phyloP scores from a whole-genome alignment of 306 rosid genomes.

The Acmispon strigosus region DNA sequence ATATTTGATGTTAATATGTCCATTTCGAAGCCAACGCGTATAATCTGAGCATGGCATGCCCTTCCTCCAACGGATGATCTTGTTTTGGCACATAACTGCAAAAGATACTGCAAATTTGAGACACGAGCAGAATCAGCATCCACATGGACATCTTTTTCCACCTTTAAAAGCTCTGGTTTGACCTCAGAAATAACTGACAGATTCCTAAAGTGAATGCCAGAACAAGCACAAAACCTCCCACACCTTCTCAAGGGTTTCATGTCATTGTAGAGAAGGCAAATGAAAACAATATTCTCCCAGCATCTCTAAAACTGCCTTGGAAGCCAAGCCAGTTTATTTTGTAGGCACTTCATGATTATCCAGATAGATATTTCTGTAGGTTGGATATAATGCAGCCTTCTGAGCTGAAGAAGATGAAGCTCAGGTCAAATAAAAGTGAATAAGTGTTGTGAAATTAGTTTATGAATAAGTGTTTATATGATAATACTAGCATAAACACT shows the following conservation, averaged over 20 bases:
- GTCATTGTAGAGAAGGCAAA: conserved; percentile 10
- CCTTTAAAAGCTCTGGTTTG: conserved; percentile 8
- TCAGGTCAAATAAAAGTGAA: not conserved
- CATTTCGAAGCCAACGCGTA: conserved; percentile 41
- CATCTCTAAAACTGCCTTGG: not conserved
- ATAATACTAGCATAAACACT: too few species aligned
- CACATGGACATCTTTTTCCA: conserved; percentile 17
- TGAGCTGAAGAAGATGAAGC: not conserved
- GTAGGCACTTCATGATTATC: too few species aligned
- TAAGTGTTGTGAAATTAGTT: too few species aligned
- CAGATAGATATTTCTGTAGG: not conserved
- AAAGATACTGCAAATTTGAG: conserved; percentile 38
- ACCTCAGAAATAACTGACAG: conserved; percentile 32
- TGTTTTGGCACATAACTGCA: conserved; percentile 55
- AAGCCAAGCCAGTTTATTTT: not conserved
- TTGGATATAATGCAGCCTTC: not conserved
- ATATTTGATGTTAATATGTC: conserved; percentile 63
- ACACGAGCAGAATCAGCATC: conserved; percentile 19
- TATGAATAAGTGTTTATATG: too few species aligned
- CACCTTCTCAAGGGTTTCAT: conserved; percentile 34
- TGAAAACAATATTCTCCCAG: not conserved
- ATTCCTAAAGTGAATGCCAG: conserved; percentile 10
- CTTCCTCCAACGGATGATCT: conserved; percentile 41
- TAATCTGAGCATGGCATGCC: conserved; percentile 60
- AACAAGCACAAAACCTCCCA: conserved; percentile 10